These are phyloP conservation scores for Taiozyma sp. DNA, from an alignment of 1,139 yeast species.

Conservation along the genomic window DNA sequence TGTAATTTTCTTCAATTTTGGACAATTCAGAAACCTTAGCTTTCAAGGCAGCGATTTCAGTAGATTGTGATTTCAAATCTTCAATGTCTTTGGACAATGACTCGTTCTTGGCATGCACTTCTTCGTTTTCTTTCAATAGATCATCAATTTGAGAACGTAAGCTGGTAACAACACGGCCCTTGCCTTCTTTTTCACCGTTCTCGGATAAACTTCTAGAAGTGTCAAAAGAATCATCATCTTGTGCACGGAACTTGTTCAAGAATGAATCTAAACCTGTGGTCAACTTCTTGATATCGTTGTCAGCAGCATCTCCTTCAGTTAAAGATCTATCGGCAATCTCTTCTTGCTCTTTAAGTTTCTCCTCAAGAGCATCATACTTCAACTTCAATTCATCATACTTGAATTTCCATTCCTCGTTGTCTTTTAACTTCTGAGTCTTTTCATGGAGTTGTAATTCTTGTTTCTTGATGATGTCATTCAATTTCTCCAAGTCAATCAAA, in stretches of 20 bases:
- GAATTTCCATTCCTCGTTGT: conserved; percentile 41
- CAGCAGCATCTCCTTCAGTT: conserved; percentile 11
- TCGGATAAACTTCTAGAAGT: background rate
- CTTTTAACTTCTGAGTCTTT: conserved; percentile 39
- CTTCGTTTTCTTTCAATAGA: conserved; percentile 20
- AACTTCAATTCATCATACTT: conserved; percentile 46
- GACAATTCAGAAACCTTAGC: conserved; percentile 31
- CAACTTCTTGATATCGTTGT: conserved; percentile 12
- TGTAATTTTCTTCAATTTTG: conserved; percentile 53
- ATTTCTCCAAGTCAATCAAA: conserved; percentile 45
- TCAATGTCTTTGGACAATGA: conserved; percentile 4
- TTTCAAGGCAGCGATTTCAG: conserved; percentile 25
- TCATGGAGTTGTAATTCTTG: conserved; percentile 46
- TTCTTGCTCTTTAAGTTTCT: conserved; percentile 16
- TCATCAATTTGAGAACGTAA: conserved; percentile 21
- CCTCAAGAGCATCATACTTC: conserved; percentile 37
- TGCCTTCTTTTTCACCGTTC: background rate
- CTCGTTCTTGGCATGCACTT: conserved; percentile 2
- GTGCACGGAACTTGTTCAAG: conserved; percentile 12
- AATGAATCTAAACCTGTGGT: conserved; percentile 17
- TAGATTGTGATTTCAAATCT: conserved; percentile 5
- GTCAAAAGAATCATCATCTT: conserved; percentile 4
- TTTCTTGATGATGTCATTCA: conserved; percentile 50
- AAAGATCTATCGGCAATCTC: background rate
- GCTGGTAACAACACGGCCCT: conserved; percentile 4